Base-by-base conservation (phyloP, 345 rosid species). In the Eucalyptus viminalis region DNA sequence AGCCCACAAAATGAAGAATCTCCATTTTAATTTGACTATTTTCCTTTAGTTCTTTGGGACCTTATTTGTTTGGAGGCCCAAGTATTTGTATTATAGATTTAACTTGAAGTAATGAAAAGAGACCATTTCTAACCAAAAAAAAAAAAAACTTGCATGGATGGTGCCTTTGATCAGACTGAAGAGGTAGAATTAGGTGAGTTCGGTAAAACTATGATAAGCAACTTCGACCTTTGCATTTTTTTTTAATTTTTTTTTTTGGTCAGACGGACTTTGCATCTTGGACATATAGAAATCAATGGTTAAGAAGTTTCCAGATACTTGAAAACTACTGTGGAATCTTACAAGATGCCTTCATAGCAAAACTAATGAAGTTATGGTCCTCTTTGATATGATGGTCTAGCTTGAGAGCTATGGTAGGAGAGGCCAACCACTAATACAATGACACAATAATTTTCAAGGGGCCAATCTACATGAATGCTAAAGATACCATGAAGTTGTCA, bases 1-100 rank as follows among this genome's bases (percentile, higher is more conserved):
- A 25, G 2, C 29, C 62, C 62, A 24, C 0, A 2, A 0, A 56
- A 56, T 3, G 6, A 2, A 56, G 3, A 56, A 56, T 56, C 29
- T 24, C 3, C 1, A 24, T 22, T 56, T 0, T 24, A 24, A 56
- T 56, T 56, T 56, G 29, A 56, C 62, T 56, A 56, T 24, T 22
- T 24, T 56, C 16, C 69, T 11, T 14, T 14, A 65, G 19, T 65
- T 65, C 72, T 62, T 62, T 62, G 37, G 10, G 37, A 60, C 9
- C 72, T 29, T 13, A 13, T 62, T 62, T 62, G 9, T 29, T 29
- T n/a, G 72, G 72, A 29, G 34, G 34, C 17, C 34, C 72, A 62
- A 29, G 17, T 62, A 62, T 29, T 62, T 14, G 72, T 29, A 62
- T 7, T 62, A 14, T 15, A 13, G 5, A 62, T 62, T 62, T 62